These are phyloP conservation scores for Ramularia collo-cygni DNA, from an alignment of 2,329 filamentous ascomycete genomes.

Conservation along the genomic window DNA sequence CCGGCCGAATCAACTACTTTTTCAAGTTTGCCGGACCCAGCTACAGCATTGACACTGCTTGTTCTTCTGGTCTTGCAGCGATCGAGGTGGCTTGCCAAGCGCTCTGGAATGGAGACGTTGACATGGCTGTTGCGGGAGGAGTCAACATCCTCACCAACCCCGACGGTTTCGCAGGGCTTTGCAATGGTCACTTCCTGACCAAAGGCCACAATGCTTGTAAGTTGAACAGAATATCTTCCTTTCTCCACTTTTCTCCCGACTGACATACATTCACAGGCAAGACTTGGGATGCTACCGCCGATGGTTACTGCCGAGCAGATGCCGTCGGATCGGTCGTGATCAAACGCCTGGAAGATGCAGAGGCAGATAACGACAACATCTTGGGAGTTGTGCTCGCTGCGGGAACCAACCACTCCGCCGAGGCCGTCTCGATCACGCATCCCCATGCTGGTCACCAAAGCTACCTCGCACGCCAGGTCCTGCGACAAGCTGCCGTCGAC, in stretches of 20 bases:
- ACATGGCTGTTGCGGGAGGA: constrained; percentile 27
- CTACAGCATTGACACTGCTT: constrained; percentile 27
- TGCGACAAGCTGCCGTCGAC: constrained; percentile 10
- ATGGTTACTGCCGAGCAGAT: constrained; percentile 29
- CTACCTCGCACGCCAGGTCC: constrained; percentile 5
- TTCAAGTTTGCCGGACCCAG: constrained; percentile 24
- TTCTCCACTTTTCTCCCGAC: too few species aligned
- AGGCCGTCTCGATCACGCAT: constrained; percentile 14
- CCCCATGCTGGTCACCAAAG: constrained; percentile 17
- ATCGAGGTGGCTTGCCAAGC: constrained; percentile 15
- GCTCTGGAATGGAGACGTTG: constrained; percentile 25
- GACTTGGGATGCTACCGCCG: constrained; percentile 23
- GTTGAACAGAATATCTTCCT: too few species aligned
- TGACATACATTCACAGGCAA: too few species aligned
- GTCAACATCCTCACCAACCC: constrained; percentile 26
- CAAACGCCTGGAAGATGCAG: constrained; percentile 29
- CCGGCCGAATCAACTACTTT: constrained; percentile 20
- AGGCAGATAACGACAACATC: constrained; percentile 29
- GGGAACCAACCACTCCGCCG: constrained; percentile 12
- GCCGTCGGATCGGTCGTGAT: constrained; percentile 23
- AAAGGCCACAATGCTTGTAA: constrained; percentile 15
- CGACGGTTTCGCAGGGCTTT: constrained; percentile 21
- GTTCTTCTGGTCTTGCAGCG: constrained; percentile 23
- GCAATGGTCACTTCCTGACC: constrained; percentile 24
- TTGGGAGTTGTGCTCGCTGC: constrained; percentile 10